Percentiles rank a stretch among this genome's conserved stretches.
phyloP scores from a whole-genome alignment of 805 yeast species.

The Komagataella pseudopastoris region DNA sequence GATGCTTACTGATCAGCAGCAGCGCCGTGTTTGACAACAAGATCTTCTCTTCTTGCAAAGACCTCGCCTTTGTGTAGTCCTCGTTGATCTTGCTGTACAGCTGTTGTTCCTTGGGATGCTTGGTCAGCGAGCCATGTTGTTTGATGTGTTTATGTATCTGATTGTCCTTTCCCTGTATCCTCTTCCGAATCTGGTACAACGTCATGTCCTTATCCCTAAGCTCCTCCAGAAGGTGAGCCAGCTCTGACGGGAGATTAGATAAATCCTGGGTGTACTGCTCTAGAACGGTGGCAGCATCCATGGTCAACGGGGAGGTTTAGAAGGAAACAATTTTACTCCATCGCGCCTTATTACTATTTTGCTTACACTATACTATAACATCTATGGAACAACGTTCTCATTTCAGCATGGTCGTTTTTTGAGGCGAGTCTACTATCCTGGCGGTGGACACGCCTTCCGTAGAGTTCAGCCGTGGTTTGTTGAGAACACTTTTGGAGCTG shows the following conservation, averaged over 20 bases:
- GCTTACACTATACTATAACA: not conserved
- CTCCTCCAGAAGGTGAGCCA: conserved; percentile 70
- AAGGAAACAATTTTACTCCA: not conserved
- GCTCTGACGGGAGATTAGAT: conserved; percentile 79
- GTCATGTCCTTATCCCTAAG: conserved; percentile 55
- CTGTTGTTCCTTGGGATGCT: conserved; percentile 70
- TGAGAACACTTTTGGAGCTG: not conserved
- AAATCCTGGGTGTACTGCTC: conserved; percentile 53
- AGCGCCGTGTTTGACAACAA: conserved; percentile 74
- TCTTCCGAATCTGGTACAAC: conserved; percentile 50
- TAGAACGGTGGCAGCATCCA: conserved; percentile 84
- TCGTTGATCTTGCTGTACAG: conserved; percentile 53
- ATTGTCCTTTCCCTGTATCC: conserved; percentile 59
- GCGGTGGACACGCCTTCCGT: not conserved
- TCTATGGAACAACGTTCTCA: not conserved
- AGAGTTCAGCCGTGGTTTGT: not conserved
- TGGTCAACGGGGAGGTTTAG: conserved; percentile 11
- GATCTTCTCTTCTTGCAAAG: conserved; percentile 66
- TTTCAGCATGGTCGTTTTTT: not conserved
- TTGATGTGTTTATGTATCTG: conserved; percentile 73
- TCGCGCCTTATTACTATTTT: not conserved
- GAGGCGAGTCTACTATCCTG: not conserved
- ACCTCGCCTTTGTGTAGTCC: conserved; percentile 45
- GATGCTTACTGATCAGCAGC: conserved; percentile 62
- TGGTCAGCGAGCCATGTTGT: conserved; percentile 68